A percentile compares a stretch with the other conserved stretches of the same genome.
phyloP scores from a whole-genome alignment of 2,329 filamentous ascomycete genomes.

The Fusarium staphyleae region DNA sequence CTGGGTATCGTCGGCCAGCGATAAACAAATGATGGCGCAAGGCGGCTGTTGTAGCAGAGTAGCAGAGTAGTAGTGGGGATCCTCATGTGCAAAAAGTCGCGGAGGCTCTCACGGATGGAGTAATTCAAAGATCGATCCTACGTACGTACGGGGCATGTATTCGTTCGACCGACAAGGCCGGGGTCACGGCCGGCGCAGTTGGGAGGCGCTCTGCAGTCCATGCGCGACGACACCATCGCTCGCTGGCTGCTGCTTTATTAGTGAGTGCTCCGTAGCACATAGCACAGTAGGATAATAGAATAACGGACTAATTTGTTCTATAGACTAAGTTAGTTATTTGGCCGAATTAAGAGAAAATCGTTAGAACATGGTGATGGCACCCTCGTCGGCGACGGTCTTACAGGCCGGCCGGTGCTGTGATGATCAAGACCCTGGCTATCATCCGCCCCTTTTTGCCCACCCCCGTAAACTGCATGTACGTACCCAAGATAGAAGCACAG shows the following conservation, averaged over 20 bases:
- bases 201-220: slow-evolving; percentile 24
- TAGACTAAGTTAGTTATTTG: slow-evolving; percentile 5
- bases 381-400: no score
- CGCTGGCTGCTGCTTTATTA: slow-evolving; percentile 6
- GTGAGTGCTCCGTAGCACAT: no score
- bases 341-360: not conserved
- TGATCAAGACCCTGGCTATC: slow-evolving; percentile 31
- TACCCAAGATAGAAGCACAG: no score
- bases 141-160: no score
- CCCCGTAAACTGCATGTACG: no score
- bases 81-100: slow-evolving; percentile 27
- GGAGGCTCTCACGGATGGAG: slow-evolving; percentile 7
- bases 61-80: slow-evolving; percentile 14
- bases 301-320: slow-evolving; percentile 25
- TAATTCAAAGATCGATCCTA: no score
- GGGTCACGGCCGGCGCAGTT: slow-evolving; percentile 20
- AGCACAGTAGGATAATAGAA: slow-evolving; percentile 13
- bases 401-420: no score
- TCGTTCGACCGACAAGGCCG: slow-evolving; percentile 16
- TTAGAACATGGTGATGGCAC: no score
- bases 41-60: no score
- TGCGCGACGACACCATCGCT: not conserved
- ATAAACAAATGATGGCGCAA: slow-evolving; percentile 31
- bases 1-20: slow-evolving; percentile 8
- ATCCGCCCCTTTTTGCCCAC: slow-evolving; percentile 34